phyloP scores from a whole-genome alignment of 1,284 basidiomycete genomes.

The Rhodotorula sp. region DNA sequence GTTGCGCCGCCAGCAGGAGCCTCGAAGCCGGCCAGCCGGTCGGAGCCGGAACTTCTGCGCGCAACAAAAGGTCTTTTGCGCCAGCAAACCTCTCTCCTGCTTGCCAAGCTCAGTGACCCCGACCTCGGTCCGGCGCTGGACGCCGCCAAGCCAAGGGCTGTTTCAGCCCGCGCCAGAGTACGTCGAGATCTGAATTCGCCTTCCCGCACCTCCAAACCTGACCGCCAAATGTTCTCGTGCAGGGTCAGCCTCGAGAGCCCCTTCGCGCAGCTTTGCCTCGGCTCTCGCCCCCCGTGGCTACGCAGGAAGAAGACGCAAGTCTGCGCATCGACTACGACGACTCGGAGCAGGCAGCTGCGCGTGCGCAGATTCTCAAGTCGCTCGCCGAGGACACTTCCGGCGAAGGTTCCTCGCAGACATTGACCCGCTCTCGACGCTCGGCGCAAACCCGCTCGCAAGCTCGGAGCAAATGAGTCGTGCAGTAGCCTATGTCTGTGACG shows the following conservation, averaged over 20 bases:
- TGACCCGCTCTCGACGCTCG: not conserved
- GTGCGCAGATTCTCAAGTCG: constrained; percentile 20
- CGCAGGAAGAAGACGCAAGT: constrained; percentile 18
- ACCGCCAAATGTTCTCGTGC: no score
- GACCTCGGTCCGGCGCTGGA: constrained; percentile 6
- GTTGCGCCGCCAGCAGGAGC: no score
- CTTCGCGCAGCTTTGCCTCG: constrained; percentile 5
- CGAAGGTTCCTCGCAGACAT: not conserved
- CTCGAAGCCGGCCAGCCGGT: no score
- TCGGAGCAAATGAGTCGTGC: no score
- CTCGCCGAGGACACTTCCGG: not conserved
- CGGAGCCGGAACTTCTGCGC: no score
- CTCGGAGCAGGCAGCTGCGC: constrained; percentile 15
- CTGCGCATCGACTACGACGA: constrained; percentile 28
- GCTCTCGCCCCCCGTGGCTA: constrained; percentile 4
- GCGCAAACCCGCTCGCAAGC: no score
- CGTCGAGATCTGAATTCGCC: not conserved
- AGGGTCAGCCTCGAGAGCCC: no score
- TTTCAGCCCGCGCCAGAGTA: not conserved
- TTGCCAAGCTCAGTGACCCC: constrained; percentile 1
- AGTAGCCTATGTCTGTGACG: no score
- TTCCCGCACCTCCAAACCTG: not conserved
- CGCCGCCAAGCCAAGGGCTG: not conserved
- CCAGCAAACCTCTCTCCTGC: constrained; percentile 20
- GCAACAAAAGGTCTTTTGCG: constrained; percentile 3